Evolutionary conservation across 495 filamentous ascomycete species (phyloP), one percentile per base, ranked within the genome.

Genomic region (Platismatia glauca): DNA sequence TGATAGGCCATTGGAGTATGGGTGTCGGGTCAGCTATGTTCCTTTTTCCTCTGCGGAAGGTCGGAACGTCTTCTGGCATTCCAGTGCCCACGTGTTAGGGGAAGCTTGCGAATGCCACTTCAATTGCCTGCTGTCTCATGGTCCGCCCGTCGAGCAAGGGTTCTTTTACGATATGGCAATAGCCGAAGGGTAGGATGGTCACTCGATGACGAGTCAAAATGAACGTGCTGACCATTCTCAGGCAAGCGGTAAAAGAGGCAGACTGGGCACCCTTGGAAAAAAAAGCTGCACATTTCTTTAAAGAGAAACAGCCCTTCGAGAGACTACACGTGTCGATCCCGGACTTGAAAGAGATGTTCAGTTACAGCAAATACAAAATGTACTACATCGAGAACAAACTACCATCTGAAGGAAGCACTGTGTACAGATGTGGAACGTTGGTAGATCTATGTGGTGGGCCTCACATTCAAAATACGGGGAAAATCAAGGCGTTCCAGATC

Each of bases 161-260:
- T 98, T 97, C 81, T 97, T 95, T 79, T 97, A 97, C 74, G 93
- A 98, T 71, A 96, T 97, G 91, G 86, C 85, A 20, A 82, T 96
- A 27, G 86, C 87, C 31, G 88, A 84, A 31, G 83, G 82, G 68
- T 84, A 77, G 52, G 74, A 67, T 31, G 24, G 31, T 41, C 39
- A 35, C 35, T 34, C 41, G 41, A 29, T 11, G n/a, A 53, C 20
- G n/a, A 31, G 18, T 15, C 13, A 13, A 15, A 5, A 18, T 31
- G 16, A 22, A 60, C 59, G 29, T 33, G 43, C 63, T 58, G 43
- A 61, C 41, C 57, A 57, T 52, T 55, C 57, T 58, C 56, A 68
- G 69, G 64, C 82, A 82, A 57, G 85, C 86, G 41, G 91, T 98
- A 31, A 80, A 81, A 60, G 76, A 84, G 58, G 73, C 78, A 50